Percentiles rank a stretch among this genome's conserved stretches.
Evolutionary conservation across 371 early-diverging fungal genomes (phyloP).

Genomic region (Rhizopus stolonifer): DNA sequence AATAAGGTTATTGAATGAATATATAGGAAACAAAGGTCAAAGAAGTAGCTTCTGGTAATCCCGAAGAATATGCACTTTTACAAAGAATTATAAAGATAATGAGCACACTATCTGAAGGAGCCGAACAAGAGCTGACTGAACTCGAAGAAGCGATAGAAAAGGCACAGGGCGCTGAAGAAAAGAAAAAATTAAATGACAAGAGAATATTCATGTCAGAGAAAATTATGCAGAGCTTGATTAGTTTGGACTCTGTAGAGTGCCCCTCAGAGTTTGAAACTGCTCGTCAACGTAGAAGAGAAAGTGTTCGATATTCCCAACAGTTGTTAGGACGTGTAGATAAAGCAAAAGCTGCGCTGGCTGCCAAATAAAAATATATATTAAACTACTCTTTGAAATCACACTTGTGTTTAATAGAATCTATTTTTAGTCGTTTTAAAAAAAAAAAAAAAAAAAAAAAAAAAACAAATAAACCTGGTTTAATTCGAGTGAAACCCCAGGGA

Average conservation of each 20-base stretch:
- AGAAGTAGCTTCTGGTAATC: conserved; percentile 55
- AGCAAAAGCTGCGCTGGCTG: conserved; percentile 16
- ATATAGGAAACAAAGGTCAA: conserved; percentile 45
- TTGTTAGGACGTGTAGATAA: conserved; percentile 56
- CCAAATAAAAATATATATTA: too few relatives aligned
- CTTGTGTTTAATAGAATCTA: too few relatives aligned
- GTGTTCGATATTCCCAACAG: conserved; percentile 52
- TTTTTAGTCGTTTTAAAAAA: too few relatives aligned
- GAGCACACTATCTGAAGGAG: conserved; percentile 14
- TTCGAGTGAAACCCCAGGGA: too few relatives aligned
- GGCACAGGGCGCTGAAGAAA: conserved; percentile 13
- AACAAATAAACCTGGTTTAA: too few relatives aligned
- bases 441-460: background rate
- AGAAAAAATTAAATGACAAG: conserved; percentile 46
- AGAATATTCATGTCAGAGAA: conserved; percentile 53
- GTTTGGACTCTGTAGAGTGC: conserved; percentile 58
- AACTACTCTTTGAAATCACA: too few relatives aligned
- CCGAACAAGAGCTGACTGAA: conserved; percentile 19
- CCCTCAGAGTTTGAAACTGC: conserved; percentile 58
- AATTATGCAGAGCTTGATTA: conserved; percentile 55
- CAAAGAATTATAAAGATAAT: conserved; percentile 31
- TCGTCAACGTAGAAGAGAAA: conserved; percentile 55
- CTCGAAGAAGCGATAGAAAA: conserved; percentile 23
- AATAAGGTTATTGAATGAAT: too few relatives aligned
- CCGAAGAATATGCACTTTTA: conserved; percentile 48